Evolutionary conservation across 2,329 filamentous ascomycete species (phyloP).

Genomic region (Graphium sp.): DNA sequence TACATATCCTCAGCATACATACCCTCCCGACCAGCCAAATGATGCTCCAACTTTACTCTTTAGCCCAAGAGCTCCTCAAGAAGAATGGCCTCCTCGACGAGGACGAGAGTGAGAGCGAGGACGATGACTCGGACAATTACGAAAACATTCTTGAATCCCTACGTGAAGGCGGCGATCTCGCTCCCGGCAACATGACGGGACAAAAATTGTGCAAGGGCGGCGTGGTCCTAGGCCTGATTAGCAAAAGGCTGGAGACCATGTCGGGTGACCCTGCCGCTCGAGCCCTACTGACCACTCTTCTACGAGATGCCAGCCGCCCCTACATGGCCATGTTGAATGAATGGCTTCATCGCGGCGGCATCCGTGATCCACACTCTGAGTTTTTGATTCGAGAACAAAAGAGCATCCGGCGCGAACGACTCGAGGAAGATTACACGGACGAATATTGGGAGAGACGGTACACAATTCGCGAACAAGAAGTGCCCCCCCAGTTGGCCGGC

Average conservation of each 20-base stretch:
- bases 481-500: constrained; percentile 78
- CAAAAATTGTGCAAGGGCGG: constrained; percentile 97
- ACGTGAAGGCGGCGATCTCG: constrained; percentile 69
- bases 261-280: constrained; percentile 85
- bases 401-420: constrained; percentile 75
- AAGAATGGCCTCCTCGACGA: constrained; percentile 79
- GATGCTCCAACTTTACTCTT: constrained; percentile 74
- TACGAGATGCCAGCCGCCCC: constrained; percentile 77
- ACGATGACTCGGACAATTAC: constrained; percentile 66
- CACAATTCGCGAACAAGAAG: constrained; percentile 78
- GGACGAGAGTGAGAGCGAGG: constrained; percentile 53
- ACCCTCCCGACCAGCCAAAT: constrained; percentile 82
- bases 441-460: constrained; percentile 99
- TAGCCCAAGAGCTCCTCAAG: constrained; percentile 76
- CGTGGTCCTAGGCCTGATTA: constrained; percentile 77
- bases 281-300: constrained; percentile 60
- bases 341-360: constrained; percentile 91
- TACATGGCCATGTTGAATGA: constrained; percentile 99
- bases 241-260: constrained; percentile 70
- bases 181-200: constrained; percentile 59
- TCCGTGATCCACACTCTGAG: constrained; percentile 84
- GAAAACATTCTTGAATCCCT: constrained; percentile 88
- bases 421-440: constrained; percentile 95
- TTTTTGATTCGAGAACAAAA: constrained; percentile 94
- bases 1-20: constrained; percentile 86